These are phyloP conservation scores for Cytospora mali DNA, from an alignment of 2,329 filamentous ascomycete species.

Conservation along the genomic window DNA sequence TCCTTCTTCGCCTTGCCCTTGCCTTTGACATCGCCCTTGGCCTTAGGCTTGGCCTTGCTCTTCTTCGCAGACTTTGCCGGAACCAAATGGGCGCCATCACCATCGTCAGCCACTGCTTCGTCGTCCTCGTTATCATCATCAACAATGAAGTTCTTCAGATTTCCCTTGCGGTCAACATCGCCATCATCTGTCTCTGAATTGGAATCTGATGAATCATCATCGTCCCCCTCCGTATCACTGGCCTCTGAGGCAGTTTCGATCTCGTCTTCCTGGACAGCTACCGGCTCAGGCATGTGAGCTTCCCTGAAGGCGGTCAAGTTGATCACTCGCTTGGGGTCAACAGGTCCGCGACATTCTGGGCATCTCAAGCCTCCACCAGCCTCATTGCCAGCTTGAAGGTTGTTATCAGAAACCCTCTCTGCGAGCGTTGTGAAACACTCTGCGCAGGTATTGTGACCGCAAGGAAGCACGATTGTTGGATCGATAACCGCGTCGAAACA, in stretches of 20 bases:
- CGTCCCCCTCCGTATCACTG: conserved; percentile 22
- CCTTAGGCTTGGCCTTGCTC: conserved; percentile 35
- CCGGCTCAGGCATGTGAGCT: conserved; percentile 64
- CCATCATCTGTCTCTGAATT: conserved; percentile 41
- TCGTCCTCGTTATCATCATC: conserved; percentile 39
- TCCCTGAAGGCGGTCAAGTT: conserved; percentile 74
- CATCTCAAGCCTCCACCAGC: conserved; percentile 59
- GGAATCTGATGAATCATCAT: conserved; percentile 31
- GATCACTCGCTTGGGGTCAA: conserved; percentile 71
- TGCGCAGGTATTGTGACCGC: conserved; percentile 77
- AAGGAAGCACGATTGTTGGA: conserved; percentile 77
- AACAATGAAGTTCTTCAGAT: conserved; percentile 60
- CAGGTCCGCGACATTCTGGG: conserved; percentile 70
- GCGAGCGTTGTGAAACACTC: conserved; percentile 74
- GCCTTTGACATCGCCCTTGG: conserved; percentile 44
- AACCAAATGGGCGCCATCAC: conserved; percentile 26
- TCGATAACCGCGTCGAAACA: conserved; percentile 78
- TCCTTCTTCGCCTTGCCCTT: conserved; percentile 50
- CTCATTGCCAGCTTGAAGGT: conserved; percentile 63
- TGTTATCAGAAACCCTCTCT: conserved; percentile 58
- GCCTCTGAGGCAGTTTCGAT: conserved; percentile 29
- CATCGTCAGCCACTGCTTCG: conserved; percentile 25
- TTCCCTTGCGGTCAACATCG: conserved; percentile 41
- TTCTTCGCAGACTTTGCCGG: conserved; percentile 39
- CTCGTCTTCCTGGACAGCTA: conserved; percentile 32